phyloP scores from a whole-genome alignment of 1,139 yeast species.

The Saccharomyces pastorianus region DNA sequence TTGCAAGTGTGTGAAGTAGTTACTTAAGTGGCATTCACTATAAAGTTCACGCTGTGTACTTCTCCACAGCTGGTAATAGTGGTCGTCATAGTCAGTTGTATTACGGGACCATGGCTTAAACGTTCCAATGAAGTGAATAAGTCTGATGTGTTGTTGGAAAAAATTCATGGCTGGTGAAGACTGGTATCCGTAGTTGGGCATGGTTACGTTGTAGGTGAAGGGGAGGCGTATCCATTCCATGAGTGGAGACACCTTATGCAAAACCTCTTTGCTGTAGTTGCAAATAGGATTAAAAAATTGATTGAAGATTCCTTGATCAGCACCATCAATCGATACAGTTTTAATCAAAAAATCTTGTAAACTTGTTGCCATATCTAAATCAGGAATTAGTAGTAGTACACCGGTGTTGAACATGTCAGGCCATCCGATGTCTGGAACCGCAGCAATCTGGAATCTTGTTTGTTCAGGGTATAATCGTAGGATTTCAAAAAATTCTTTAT shows the following conservation, averaged over 20 bases:
- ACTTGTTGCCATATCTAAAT: slow-evolving; percentile 37
- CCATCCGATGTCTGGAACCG: slow-evolving; percentile 92
- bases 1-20: neutral
- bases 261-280: slow-evolving; percentile 8
- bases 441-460: slow-evolving; percentile 39
- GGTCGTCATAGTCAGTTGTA: neutral
- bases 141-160: slow-evolving; percentile 48
- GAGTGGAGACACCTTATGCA: neutral
- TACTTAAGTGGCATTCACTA: neutral
- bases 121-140: slow-evolving; percentile 77
- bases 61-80: neutral
- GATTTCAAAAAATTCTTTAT: slow-evolving; percentile 21
- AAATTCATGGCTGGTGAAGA: slow-evolving; percentile 67
- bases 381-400: slow-evolving; percentile 62
- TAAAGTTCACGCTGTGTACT: neutral
- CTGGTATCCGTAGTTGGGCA: slow-evolving; percentile 66
- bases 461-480: slow-evolving; percentile 18
- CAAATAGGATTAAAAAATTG: slow-evolving; percentile 55
- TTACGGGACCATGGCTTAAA: slow-evolving; percentile 64
- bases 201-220: slow-evolving; percentile 75
- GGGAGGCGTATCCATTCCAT: slow-evolving; percentile 62
- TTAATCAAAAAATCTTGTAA: slow-evolving; percentile 36
- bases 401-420: slow-evolving; percentile 95
- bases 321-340: slow-evolving; percentile 73
- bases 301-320: slow-evolving; percentile 89